Evolutionary conservation across 441 rosid species (phyloP), one percentile per base, ranked within the genome.

Genomic region (Biscutella laevigata): DNA sequence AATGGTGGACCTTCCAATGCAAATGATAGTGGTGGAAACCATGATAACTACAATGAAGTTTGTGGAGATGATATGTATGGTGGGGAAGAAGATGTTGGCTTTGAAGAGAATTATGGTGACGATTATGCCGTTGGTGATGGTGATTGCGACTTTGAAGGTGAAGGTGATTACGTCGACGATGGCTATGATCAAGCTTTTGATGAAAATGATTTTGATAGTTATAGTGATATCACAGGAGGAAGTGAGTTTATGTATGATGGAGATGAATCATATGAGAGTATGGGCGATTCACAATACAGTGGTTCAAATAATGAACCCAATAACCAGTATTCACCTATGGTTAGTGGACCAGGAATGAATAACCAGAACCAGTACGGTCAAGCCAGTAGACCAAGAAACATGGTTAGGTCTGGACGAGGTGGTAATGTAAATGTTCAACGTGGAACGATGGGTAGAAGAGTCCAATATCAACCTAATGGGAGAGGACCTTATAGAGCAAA

Each of bases 181-280:
- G 61, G 43, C 5, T 12, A 26, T 43, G 70, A 24, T 40, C 39
- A 49, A 34, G 11, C 6, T 57, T 57, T 42, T 49, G 53, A 45
- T 43, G 70, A 38, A 45, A 45, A 53, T 1, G 51, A 66, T 36
- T 43, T 44, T 1, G 52, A 58, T 17, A 30, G 52, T 39, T 66
- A 66, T 3, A 53, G 13, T 4, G 53, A 57, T 16, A 3, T 42
- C 16, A 50, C 47, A 0, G 66, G 53, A 27, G 65, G 43, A 29
- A 58, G 38, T 26, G 52, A 46, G 45, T 53, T 60, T 52, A 59
- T 66, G 56, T 59, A 66, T 25, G 55, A 30, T 9, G 70, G 37
- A 3, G 5, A 39, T 29, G 64, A 51, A 45, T 57, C 27, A 15
- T 51, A 53, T 8, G 57, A 13, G 17, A 50, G 9, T 57, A 22